Percentiles rank a stretch among this genome's conserved stretches.
These are phyloP conservation scores for Lasiosphaeria miniovina DNA, from an alignment of 495 filamentous ascomycete species.

Conservation along the genomic window DNA sequence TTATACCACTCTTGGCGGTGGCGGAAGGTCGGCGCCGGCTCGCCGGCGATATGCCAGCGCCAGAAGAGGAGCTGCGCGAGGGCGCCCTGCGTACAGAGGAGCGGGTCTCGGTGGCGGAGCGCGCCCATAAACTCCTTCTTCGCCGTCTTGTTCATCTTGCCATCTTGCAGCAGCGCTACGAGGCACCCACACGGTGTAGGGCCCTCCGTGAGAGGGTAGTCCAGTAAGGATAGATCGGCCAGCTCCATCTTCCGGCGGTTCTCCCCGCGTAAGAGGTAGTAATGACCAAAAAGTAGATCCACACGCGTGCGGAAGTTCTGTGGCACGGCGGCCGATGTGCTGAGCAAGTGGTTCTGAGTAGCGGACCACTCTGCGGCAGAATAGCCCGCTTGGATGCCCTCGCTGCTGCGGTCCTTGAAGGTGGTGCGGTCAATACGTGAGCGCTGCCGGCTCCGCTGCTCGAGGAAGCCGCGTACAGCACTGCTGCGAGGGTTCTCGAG, in stretches of 20 bases:
- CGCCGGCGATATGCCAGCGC: constrained; percentile 7
- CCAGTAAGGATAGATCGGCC: constrained; percentile 5
- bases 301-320: constrained; percentile 4
- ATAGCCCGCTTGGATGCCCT: constrained; percentile 5
- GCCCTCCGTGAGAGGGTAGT: constrained; percentile 6
- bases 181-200: constrained; percentile 4
- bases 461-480: constrained; percentile 7
- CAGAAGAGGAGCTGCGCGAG: constrained; percentile 6
- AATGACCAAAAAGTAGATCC: constrained; percentile 6
- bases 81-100: constrained; percentile 4
- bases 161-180: constrained; percentile 3
- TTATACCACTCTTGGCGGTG: constrained; percentile 6
- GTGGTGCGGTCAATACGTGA: constrained; percentile 6
- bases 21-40: constrained; percentile 4
- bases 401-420: constrained; percentile 5
- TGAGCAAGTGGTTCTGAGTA: constrained; percentile 6
- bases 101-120: constrained; percentile 5
- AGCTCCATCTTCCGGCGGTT: constrained; percentile 8
- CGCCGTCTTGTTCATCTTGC: constrained; percentile 4
- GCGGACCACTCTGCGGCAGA: constrained; percentile 4
- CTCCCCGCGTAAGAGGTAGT: constrained; percentile 8
- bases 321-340: constrained; percentile 1
- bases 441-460: constrained; percentile 7
- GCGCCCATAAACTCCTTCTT: constrained; percentile 9
- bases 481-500: constrained; percentile 8